These are phyloP conservation scores for Arabidopsis arenosa DNA, from an alignment of 345 rosid species.

Conservation along the genomic window DNA sequence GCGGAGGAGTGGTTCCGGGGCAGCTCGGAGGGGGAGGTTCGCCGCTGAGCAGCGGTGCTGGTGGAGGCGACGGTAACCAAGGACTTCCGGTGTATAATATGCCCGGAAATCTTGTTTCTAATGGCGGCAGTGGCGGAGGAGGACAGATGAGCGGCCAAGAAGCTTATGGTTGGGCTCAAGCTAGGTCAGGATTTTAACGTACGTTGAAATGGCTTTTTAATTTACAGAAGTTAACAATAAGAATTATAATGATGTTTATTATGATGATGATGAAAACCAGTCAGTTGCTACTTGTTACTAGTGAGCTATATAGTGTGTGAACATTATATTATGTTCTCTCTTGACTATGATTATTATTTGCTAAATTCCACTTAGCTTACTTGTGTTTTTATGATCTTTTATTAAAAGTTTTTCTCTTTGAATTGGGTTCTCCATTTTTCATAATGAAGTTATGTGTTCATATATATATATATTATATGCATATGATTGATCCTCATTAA, in stretches of 20 bases:
- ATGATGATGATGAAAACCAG: conserved; percentile 35
- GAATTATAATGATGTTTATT: conserved; percentile 35
- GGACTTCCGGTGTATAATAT: conserved; percentile 60
- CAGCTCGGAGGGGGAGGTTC: conserved; percentile 41
- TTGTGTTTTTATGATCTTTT: conserved; percentile 30
- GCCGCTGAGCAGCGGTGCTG: conserved; percentile 51
- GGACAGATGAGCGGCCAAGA: conserved; percentile 59
- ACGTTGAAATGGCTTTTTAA: conserved; percentile 20
- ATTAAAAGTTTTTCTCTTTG: conserved; percentile 2
- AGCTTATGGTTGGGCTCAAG: conserved; percentile 62
- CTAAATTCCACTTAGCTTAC: conserved; percentile 27
- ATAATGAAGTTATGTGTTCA: conserved; percentile 22
- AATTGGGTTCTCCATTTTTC: conserved; percentile 16
- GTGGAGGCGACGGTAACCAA: conserved; percentile 56
- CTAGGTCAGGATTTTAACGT: conserved; percentile 52
- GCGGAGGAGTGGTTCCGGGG: conserved; percentile 51
- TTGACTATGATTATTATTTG: conserved; percentile 39
- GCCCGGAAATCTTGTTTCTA: conserved; percentile 74
- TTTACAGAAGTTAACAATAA: conserved; percentile 35
- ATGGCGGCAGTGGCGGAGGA: conserved; percentile 49
- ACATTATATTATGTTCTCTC: conserved; percentile 38
- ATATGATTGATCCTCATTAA: conserved; percentile 31
- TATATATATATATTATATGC: neutral
- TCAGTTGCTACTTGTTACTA: conserved; percentile 27
- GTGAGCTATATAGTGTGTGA: conserved; percentile 36